Percentiles rank a stretch among this genome's conserved stretches.
These are phyloP conservation scores for Pseudonectria buxi DNA, from an alignment of 2,329 filamentous ascomycete genomes.

Conservation along the genomic window DNA sequence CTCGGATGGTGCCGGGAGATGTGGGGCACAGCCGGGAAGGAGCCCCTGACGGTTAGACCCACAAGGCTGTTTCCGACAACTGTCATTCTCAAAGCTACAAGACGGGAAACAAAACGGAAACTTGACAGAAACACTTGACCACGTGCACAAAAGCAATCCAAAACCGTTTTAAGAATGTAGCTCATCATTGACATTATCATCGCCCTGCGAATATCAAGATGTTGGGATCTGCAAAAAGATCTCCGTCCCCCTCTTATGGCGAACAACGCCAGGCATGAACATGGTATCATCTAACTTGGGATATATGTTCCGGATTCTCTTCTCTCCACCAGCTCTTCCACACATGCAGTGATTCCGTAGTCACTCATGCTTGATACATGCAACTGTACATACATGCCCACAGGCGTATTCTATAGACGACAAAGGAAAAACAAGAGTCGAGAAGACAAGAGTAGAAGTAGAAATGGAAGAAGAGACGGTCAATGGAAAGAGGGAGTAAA, in stretches of 20 bases:
- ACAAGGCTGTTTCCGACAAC: too few species aligned
- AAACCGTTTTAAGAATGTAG: too few species aligned
- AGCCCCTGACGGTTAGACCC: too few species aligned
- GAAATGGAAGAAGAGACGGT: not conserved
- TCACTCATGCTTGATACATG: constrained; percentile 10
- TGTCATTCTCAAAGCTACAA: too few species aligned
- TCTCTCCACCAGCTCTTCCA: constrained; percentile 3
- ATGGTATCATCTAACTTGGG: constrained; percentile 15
- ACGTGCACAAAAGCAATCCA: too few species aligned
- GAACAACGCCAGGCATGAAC: constrained; percentile 8
- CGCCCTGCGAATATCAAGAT: not conserved
- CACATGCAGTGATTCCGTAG: constrained; percentile 4
- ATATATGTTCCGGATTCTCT: constrained; percentile 9
- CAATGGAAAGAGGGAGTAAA: too few species aligned
- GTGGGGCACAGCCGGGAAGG: too few species aligned
- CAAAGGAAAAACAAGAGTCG: constrained; percentile 1
- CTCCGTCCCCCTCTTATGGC: not conserved
- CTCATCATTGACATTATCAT: too few species aligned
- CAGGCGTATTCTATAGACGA: constrained; percentile 9
- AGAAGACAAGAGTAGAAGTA: constrained; percentile 3
- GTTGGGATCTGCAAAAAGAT: not conserved
- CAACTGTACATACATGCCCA: constrained; percentile 10
- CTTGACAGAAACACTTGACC: too few species aligned
- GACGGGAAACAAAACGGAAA: too few species aligned
- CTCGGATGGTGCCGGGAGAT: too few species aligned